Base-by-base conservation (phyloP, 2,329 filamentous ascomycete species). In the Microsporum audouinii region DNA sequence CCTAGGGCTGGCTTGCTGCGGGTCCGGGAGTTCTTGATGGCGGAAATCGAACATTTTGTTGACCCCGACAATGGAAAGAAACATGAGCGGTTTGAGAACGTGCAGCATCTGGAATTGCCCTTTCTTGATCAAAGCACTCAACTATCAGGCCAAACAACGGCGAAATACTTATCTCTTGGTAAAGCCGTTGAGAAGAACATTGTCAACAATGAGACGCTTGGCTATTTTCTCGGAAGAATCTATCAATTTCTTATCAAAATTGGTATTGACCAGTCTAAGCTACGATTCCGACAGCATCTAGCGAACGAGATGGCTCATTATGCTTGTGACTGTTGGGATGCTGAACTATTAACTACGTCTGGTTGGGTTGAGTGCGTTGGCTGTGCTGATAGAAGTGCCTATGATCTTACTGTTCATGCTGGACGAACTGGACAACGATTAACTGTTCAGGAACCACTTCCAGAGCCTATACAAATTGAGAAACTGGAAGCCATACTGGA, bases 351-450 rank as follows among this genome's bases (percentile, higher is more conserved):
- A 65, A 97, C 89, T 62, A 91, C 88, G 64, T 91, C 91, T 70
- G 94, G 94, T 73, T 99, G 94, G 94, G 89, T 97, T 65, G 94
- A 99, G 79, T 97, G 92, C 74, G 92, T 97, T 70, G 94, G 94
- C 64, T 97, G 94, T 75, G 94, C 94, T 63, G 92, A 96, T 73
- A 85, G 94, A 69, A 95, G 89, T 72, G 94, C 94, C 23, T 99
- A 96, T 74, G 94, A 99, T 76, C 75, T 97, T 73, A 88, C 84
- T 39, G 91, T 96, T 7, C 94, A 97, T 76, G 86, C 87, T 72
- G 92, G 96, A 78, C 91, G 90, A 79, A 97, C 94, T 36, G 91
- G 90, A 62, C 86, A 88, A 12, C 86, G 91, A 47, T 82, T 99
- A 23, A 80, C 94, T 56, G 94, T 97, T 45, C 86, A 91, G 63